phyloP scores from a whole-genome alignment of 768 basidiomycete genomes.

The Suillus brevipes region DNA sequence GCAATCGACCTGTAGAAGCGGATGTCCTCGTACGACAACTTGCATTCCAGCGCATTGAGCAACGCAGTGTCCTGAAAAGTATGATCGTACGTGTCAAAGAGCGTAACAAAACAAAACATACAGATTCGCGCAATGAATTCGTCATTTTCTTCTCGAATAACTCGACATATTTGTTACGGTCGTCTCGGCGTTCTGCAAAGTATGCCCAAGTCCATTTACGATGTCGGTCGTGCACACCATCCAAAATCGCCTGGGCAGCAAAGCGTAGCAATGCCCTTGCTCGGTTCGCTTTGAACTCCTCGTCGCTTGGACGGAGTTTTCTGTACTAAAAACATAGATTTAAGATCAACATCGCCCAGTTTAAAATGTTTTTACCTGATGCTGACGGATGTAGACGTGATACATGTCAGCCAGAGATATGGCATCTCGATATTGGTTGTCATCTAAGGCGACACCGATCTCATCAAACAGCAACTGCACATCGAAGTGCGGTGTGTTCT shows the following conservation, averaged over 20 bases:
- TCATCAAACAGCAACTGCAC: conserved; percentile 88
- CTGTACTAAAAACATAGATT: conserved; percentile 55
- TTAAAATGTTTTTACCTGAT: conserved; percentile 52
- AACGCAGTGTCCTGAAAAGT: conserved; percentile 46
- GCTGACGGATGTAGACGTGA: conserved; percentile 87
- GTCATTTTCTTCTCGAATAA: conserved; percentile 78
- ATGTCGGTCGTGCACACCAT: conserved; percentile 79
- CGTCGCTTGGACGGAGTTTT: conserved; percentile 70
- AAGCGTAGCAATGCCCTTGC: conserved; percentile 74
- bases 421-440: conserved; percentile 90
- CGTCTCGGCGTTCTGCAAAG: conserved; percentile 85
- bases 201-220: conserved; percentile 91
- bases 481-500: conserved; percentile 80
- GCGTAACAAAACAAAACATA: conserved; percentile 36
- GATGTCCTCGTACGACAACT: conserved; percentile 91
- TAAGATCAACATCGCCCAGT: background rate
- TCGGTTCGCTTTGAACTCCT: conserved; percentile 57
- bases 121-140: conserved; percentile 52
- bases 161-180: conserved; percentile 79
- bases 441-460: conserved; percentile 88
- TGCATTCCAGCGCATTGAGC: conserved; percentile 71
- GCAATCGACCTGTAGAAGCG: conserved; percentile 97
- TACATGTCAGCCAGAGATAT: conserved; percentile 96
- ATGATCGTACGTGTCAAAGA: background rate
- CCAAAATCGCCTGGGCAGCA: conserved; percentile 76